Percentiles rank a stretch among this genome's conserved stretches.
Evolutionary conservation across 768 basidiomycete genomes (phyloP).

Genomic region (Multifurca ochricompacta): DNA sequence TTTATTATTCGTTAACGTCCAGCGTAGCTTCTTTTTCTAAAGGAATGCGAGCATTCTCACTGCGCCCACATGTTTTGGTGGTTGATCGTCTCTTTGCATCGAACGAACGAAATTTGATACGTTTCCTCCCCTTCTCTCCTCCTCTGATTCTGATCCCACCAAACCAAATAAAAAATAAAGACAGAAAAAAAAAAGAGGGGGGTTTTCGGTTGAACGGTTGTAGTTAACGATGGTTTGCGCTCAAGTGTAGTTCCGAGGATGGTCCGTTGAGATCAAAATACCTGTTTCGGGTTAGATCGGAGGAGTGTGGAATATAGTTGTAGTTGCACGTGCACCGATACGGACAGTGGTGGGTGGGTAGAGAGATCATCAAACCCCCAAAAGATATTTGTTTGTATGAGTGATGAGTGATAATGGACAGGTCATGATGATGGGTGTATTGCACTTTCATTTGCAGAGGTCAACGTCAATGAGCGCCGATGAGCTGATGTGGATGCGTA

Average conservation of each 20-base stretch:
- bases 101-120: too few species aligned
- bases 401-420: neutral
- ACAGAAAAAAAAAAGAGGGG: too few species aligned
- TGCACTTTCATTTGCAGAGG: neutral
- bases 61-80: neutral
- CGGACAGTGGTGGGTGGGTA: too few species aligned
- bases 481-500: neutral
- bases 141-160: too few species aligned
- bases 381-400: too few species aligned
- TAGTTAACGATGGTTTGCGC: neutral
- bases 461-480: neutral
- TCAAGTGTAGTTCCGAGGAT: neutral
- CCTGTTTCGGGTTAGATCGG: slow-evolving; percentile 5
- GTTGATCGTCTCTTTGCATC: too few species aligned
- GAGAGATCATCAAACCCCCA: neutral
- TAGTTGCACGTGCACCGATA: too few species aligned
- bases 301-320: neutral
- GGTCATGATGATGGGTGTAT: neutral
- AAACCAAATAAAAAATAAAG: too few species aligned
- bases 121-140: too few species aligned
- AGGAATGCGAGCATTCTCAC: neutral
- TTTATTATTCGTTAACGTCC: neutral
- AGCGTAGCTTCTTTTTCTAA: neutral
- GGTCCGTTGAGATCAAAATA: neutral
- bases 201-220: too few species aligned